Conservation (phyloP, 129 eudicot genomes). For the Rutidosis leptorrhynchoides region DNA sequence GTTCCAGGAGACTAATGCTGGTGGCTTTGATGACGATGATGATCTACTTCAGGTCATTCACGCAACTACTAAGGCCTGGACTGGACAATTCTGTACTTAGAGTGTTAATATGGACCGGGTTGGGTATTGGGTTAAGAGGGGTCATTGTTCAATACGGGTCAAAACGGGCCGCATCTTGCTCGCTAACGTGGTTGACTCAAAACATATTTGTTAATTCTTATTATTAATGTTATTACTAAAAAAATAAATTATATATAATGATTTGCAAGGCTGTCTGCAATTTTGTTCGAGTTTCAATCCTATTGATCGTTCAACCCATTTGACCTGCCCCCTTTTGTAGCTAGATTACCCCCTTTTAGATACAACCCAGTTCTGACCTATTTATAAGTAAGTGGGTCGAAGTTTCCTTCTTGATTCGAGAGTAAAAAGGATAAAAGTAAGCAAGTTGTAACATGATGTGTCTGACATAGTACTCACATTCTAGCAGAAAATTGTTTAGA, state of each 20-base stretch:
- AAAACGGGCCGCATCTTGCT: neutral
- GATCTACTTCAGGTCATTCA: conserved; percentile 80
- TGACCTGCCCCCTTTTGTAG: neutral
- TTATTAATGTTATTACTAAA: neutral
- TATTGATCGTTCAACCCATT: too few relatives aligned
- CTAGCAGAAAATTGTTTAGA: conserved; percentile 7
- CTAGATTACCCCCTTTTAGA: conserved; percentile 2
- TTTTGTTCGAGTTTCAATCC: too few relatives aligned
- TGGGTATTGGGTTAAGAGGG: neutral
- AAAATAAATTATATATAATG: neutral
- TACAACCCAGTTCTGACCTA: neutral
- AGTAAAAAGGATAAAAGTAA: conserved; percentile 18
- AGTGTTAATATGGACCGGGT: neutral
- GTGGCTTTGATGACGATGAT: conserved; percentile 70
- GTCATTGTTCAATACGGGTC: neutral
- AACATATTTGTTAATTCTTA: neutral
- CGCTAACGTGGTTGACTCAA: conserved; percentile 2
- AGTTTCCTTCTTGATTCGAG: conserved; percentile 9
- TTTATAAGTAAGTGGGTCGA: conserved; percentile 3
- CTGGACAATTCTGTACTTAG: conserved; percentile 2
- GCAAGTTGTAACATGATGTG: conserved; percentile 5
- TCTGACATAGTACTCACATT: neutral
- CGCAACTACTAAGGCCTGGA: neutral
- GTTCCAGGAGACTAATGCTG: conserved; percentile 28
- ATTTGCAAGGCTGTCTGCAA: conserved; percentile 5